Evolutionary conservation across 129 eudicot genomes (phyloP).

Genomic region (Flaveria sonorensis): DNA sequence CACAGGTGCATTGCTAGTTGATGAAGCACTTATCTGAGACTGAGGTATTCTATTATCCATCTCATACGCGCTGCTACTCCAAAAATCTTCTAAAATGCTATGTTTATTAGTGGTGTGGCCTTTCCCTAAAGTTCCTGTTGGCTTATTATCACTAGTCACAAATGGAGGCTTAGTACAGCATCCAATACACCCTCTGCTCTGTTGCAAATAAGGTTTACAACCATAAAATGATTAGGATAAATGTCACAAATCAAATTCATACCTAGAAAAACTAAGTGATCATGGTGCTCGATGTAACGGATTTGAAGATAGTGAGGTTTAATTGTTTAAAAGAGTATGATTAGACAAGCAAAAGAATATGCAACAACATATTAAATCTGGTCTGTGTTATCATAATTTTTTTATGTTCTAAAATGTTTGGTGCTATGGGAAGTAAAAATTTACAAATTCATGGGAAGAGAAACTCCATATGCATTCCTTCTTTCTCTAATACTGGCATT

Average conservation of each 20-base stretch:
- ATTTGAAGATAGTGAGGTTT: conserved; percentile 5
- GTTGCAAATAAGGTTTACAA: conserved; percentile 77
- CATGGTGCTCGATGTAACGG: neutral
- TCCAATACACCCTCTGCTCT: conserved; percentile 99
- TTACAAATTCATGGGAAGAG: no score
- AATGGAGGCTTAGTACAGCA: conserved; percentile 67
- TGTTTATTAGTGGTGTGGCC: conserved; percentile 38
- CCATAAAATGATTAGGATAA: conserved; percentile 45
- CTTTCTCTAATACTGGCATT: neutral
- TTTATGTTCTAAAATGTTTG: conserved; percentile 4
- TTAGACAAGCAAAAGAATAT: conserved; percentile 9
- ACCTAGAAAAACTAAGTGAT: neutral
- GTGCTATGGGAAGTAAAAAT: neutral
- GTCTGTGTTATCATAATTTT: neutral
- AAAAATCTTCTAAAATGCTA: conserved; percentile 60
- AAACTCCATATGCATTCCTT: neutral
- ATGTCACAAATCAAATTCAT: neutral
- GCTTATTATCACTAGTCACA: conserved; percentile 60
- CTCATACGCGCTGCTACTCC: conserved; percentile 77
- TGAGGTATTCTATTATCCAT: conserved; percentile 72
- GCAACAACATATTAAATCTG: neutral
- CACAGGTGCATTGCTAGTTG: conserved; percentile 59
- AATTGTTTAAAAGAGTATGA: neutral
- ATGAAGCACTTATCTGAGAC: conserved; percentile 74
- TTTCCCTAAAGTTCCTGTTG: conserved; percentile 48